phyloP scores from a whole-genome alignment of 306 rosid species.

The Malus sieversii region DNA sequence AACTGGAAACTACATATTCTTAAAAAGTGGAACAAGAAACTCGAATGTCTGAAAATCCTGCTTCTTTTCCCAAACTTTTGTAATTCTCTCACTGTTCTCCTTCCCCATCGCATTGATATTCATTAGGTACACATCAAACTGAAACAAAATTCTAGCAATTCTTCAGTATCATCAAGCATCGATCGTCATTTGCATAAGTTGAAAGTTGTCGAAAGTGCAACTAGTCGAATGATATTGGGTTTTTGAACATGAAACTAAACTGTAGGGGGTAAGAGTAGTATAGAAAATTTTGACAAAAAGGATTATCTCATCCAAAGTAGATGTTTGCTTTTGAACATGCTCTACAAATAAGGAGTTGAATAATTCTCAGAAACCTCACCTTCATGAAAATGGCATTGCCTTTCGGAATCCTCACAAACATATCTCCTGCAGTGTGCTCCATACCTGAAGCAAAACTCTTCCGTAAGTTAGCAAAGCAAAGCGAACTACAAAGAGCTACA shows the following conservation, averaged over 20 bases:
- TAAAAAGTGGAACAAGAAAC: slow-evolving; percentile 10
- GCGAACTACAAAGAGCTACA: not conserved
- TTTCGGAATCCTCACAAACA: slow-evolving; percentile 17
- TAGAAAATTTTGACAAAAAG: no score
- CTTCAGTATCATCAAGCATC: slow-evolving; percentile 5
- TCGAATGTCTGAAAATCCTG: slow-evolving; percentile 13
- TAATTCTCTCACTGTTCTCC: slow-evolving; percentile 4
- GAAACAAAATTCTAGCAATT: slow-evolving; percentile 22
- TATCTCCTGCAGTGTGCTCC: slow-evolving; percentile 18
- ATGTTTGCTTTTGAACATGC: not conserved
- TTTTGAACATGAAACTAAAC: not conserved
- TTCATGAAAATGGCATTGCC: slow-evolving; percentile 27
- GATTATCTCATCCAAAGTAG: not conserved
- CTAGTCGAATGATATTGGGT: not conserved
- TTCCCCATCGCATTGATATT: not conserved
- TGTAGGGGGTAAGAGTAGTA: no score
- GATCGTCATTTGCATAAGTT: not conserved
- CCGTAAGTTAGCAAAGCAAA: not conserved
- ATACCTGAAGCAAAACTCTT: slow-evolving; percentile 8
- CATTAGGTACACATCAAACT: slow-evolving; percentile 16
- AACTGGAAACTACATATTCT: not conserved
- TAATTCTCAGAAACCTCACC: not conserved
- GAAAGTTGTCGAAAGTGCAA: not conserved
- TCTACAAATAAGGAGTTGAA: not conserved
- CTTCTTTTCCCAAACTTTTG: slow-evolving; percentile 6